A percentile compares a stretch with the other conserved stretches of the same genome.
Conservation (phyloP, 345 rosid species). For the Lumnitzera littorea region DNA sequence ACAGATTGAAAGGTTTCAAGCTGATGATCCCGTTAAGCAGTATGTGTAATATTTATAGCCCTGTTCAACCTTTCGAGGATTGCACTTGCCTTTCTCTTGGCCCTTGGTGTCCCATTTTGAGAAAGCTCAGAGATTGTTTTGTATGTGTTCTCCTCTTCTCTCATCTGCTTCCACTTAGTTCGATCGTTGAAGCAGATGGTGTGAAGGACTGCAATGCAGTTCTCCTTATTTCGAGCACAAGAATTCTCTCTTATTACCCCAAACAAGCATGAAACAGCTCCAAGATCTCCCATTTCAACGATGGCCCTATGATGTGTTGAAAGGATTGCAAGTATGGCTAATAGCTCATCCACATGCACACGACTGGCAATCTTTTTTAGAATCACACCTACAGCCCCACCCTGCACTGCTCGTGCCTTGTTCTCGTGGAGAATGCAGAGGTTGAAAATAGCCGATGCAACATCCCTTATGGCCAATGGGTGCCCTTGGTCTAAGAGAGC, state of each 20-base stretch:
- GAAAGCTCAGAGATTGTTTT: constrained; percentile 76
- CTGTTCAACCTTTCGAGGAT: constrained; percentile 72
- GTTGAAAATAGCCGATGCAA: constrained; percentile 85
- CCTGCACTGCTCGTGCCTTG: constrained; percentile 71
- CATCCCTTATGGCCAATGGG: constrained; percentile 71
- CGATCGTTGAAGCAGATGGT: constrained; percentile 67
- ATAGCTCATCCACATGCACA: constrained; percentile 63
- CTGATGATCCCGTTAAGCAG: constrained; percentile 41
- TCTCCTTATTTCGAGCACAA: constrained; percentile 85
- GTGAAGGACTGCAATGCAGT: constrained; percentile 66
- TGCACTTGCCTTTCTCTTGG: constrained; percentile 82
- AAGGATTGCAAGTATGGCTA: constrained; percentile 82
- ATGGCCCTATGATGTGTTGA: constrained; percentile 68
- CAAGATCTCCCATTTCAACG: constrained; percentile 66
- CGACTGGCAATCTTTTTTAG: constrained; percentile 54
- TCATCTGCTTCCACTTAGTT: constrained; percentile 62
- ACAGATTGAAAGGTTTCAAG: not conserved
- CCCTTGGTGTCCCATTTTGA: constrained; percentile 81
- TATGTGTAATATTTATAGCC: constrained; percentile 67
- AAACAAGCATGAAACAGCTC: constrained; percentile 71
- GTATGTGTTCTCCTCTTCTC: constrained; percentile 60
- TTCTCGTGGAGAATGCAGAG: constrained; percentile 76
- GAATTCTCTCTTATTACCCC: constrained; percentile 53
- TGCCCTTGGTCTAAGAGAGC: constrained; percentile 79
- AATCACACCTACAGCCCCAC: constrained; percentile 74